Evolutionary conservation across 2,329 filamentous ascomycete genomes (phyloP), one percentile per base, ranked within the genome.

Genomic region (Aspergillus phoenicis): DNA sequence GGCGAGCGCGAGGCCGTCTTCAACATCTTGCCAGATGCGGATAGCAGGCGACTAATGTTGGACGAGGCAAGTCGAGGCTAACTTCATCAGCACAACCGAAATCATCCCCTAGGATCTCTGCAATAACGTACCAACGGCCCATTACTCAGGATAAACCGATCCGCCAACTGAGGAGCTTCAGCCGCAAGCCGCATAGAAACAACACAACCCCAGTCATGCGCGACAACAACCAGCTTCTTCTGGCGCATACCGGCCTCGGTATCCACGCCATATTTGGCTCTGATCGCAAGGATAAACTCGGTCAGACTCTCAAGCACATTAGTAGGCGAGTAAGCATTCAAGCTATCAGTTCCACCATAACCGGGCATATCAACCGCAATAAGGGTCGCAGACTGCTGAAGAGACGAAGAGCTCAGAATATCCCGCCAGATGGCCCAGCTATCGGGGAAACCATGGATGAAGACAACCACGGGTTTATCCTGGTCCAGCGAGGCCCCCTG

Each of bases 401-500:
- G 66, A 8, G 72, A 66, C 8, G 75, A 61, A 0, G 79, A 80
- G 41, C 71, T 71, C 20, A 86, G 71, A 24, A 84, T 71, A 54
- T 81, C 74, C 49, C 78, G 78, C 83, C 84, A 87, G 55, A 87
- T 72, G 10, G 81, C 77, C 72, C 78, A 85, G 59, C 83, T 85
- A 66, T 87, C 85, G 6, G 85, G 85, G 61, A 86, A 87, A 39
- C 85, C 85, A 70, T 87, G 85, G 17, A 87, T 73, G 65, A 86
- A 83, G 43, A 87, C 78, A 24, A 84, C 77, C 15, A 86, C 70
- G 0, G 77, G 75, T 55, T 72, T 77, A 10, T 64, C 62, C 20
- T 48, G 48, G 22, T 62, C 66, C 11, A 15, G 4, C 58, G 58
- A 17, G 41, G 63, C 20, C 58, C 62, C 13, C 43, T 72, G 62